Evolutionary conservation across 2,329 filamentous ascomycete genomes (phyloP).

Genomic region (Coniochaeta sp.): DNA sequence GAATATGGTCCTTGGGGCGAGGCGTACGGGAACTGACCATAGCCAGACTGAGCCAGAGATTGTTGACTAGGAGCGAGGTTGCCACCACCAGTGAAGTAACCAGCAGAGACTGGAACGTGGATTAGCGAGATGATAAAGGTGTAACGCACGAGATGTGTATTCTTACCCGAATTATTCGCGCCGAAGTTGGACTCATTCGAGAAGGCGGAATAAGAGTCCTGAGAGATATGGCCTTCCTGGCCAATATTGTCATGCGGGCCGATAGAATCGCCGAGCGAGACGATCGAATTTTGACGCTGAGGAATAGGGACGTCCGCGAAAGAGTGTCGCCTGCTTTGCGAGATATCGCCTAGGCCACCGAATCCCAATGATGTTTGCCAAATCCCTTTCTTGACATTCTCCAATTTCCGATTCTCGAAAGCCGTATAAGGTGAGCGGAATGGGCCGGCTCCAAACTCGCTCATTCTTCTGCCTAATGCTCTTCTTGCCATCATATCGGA

Average conservation of each 20-base stretch:
- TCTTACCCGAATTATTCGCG: constrained; percentile 32
- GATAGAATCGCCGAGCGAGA: constrained; percentile 47
- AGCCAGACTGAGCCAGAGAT: constrained; percentile 26
- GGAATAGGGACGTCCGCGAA: constrained; percentile 64
- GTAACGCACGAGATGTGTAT: not conserved
- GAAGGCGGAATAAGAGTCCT: constrained; percentile 28
- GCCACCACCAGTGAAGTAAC: constrained; percentile 27
- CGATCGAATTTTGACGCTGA: constrained; percentile 55
- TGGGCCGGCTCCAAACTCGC: constrained; percentile 41
- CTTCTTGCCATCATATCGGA: constrained; percentile 38
- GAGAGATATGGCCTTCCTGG: constrained; percentile 33
- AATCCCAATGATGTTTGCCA: constrained; percentile 70
- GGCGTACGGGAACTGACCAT: constrained; percentile 39
- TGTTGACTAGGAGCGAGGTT: constrained; percentile 24
- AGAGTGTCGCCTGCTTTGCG: constrained; percentile 72
- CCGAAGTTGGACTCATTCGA: constrained; percentile 17
- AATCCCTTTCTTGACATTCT: constrained; percentile 58
- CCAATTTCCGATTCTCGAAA: constrained; percentile 53
- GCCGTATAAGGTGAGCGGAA: constrained; percentile 39
- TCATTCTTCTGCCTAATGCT: constrained; percentile 44
- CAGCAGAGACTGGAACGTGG: constrained; percentile 14
- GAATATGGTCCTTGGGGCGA: constrained; percentile 34
- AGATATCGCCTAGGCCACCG: constrained; percentile 50
- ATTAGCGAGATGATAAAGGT: not conserved
- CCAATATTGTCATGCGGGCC: constrained; percentile 36